phyloP scores from a whole-genome alignment of 352 stramenopile species.

The Globisporangium recalcitrans region DNA sequence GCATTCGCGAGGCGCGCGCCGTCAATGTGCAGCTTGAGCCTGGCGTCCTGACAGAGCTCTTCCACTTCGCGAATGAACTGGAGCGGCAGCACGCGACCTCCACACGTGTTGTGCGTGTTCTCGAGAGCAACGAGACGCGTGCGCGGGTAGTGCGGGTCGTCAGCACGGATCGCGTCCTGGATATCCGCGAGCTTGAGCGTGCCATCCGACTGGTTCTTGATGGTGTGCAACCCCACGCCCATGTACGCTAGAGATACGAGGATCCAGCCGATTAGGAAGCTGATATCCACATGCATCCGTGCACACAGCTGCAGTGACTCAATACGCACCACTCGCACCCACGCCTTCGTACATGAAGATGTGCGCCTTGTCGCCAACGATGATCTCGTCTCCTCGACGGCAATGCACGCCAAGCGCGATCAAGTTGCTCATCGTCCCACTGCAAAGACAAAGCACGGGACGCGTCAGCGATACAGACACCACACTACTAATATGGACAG shows the following conservation, averaged over 20 bases:
- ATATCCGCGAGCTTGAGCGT: constrained; percentile 85
- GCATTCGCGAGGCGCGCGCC: constrained; percentile 95
- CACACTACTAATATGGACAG: not conserved
- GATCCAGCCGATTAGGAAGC: not conserved
- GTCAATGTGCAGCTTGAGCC: constrained; percentile 94
- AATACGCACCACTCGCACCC: constrained; percentile 65
- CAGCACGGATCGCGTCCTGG: constrained; percentile 57
- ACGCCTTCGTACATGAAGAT: constrained; percentile 97
- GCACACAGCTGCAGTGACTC: not conserved
- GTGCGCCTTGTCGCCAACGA: constrained; percentile 93
- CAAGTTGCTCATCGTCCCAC: constrained; percentile 97
- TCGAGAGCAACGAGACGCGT: constrained; percentile 93
- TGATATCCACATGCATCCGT: not conserved
- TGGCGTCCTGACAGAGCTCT: constrained; percentile 58
- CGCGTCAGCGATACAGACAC: not conserved
- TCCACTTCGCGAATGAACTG: constrained; percentile 79
- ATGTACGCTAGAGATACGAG: constrained; percentile 56
- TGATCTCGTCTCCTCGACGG: constrained; percentile 90
- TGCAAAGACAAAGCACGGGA: constrained; percentile 12
- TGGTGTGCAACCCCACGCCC: constrained; percentile 85
- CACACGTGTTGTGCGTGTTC: constrained; percentile 98
- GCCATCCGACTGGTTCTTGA: constrained; percentile 83
- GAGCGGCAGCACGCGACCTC: constrained; percentile 85
- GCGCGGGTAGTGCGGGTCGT: constrained; percentile 77
- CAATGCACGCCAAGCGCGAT: constrained; percentile 93